A percentile compares a stretch with the other conserved stretches of the same genome.
phyloP scores from a whole-genome alignment of 225 moss, liverwort and hornwort species.

The Straminergon stramineum region DNA sequence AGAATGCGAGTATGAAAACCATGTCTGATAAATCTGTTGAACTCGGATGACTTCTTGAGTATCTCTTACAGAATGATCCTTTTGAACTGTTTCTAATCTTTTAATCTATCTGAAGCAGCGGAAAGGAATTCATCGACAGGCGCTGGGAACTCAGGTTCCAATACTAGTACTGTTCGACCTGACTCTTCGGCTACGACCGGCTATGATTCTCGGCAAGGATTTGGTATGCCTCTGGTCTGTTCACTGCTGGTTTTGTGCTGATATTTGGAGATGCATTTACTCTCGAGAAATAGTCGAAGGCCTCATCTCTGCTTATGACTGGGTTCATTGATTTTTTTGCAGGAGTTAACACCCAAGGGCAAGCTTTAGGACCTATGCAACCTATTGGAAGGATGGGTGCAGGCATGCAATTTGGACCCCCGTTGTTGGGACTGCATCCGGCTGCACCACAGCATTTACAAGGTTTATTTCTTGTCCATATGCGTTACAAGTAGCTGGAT shows the following conservation, averaged over 20 bases:
- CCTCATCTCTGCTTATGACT: slow-evolving; percentile 1
- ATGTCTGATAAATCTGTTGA: neutral
- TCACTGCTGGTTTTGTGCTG: neutral
- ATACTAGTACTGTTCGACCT: slow-evolving; percentile 43
- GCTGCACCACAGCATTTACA: slow-evolving; percentile 44
- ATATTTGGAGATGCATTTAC: neutral
- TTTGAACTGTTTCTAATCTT: neutral
- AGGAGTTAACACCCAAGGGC: slow-evolving; percentile 42
- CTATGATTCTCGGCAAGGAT: slow-evolving; percentile 83
- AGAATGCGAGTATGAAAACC: neutral
- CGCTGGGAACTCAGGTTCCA: slow-evolving; percentile 27
- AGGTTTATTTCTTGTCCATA: slow-evolving; percentile 7
- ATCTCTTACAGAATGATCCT: neutral
- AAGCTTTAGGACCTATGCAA: slow-evolving; percentile 28
- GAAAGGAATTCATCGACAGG: slow-evolving; percentile 46
- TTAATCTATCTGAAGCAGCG: slow-evolving; percentile 11
- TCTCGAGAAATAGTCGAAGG: neutral
- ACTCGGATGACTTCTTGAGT: neutral
- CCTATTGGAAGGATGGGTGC: slow-evolving; percentile 42
- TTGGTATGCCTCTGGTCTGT: slow-evolving; percentile 47
- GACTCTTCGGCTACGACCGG: slow-evolving; percentile 73
- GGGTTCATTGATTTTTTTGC: slow-evolving; percentile 1
- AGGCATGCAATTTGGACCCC: slow-evolving; percentile 44
- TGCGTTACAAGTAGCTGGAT: neutral
- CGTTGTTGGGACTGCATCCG: slow-evolving; percentile 35